A percentile compares a stretch with the other conserved stretches of the same genome.
phyloP scores from a whole-genome alignment of 495 filamentous ascomycete genomes.

The Penicillium manginii region DNA sequence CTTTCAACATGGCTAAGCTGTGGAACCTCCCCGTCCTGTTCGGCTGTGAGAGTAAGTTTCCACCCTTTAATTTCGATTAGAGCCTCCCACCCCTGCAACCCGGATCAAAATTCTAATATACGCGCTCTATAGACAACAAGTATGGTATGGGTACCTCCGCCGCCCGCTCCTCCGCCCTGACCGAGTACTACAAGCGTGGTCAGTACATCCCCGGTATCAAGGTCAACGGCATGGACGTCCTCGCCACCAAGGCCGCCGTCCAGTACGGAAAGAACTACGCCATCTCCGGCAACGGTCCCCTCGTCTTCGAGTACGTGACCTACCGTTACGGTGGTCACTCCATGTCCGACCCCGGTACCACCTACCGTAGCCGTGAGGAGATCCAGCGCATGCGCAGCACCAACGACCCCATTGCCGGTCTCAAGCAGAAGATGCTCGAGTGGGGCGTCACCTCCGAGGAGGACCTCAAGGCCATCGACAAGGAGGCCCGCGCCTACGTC shows the following conservation, averaged over 20 bases:
- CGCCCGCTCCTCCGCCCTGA: slow-evolving; percentile 88
- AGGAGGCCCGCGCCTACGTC: slow-evolving; percentile 80
- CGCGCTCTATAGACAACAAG: slow-evolving; percentile 80
- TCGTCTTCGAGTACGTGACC: slow-evolving; percentile 98
- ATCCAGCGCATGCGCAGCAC: slow-evolving; percentile 99
- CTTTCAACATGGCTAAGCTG: slow-evolving; percentile 99
- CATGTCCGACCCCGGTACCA: slow-evolving; percentile 99
- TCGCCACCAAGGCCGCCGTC: slow-evolving; percentile 95
- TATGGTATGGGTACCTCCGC: slow-evolving; percentile 99
- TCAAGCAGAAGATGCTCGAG: slow-evolving; percentile 97
- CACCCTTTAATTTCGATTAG: not conserved
- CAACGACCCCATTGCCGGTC: slow-evolving; percentile 95
- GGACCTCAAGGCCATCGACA: slow-evolving; percentile 95
- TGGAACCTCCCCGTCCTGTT: slow-evolving; percentile 96
- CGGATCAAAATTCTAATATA: slow-evolving; percentile 1
- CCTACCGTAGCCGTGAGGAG: slow-evolving; percentile 98
- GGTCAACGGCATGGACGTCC: slow-evolving; percentile 99
- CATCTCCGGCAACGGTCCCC: slow-evolving; percentile 77
- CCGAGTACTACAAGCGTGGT: slow-evolving; percentile 99
- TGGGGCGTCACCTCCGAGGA: slow-evolving; percentile 92
- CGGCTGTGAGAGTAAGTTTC: slow-evolving; percentile 83
- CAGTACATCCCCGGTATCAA: slow-evolving; percentile 99
- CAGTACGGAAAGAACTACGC: slow-evolving; percentile 89
- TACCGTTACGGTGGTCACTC: slow-evolving; percentile 99
- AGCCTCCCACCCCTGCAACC: too few relatives aligned